Percentiles rank a stretch among this genome's conserved stretches.
Evolutionary conservation across 2,329 filamentous ascomycete species (phyloP).

Genomic region (Alternaria sp.): DNA sequence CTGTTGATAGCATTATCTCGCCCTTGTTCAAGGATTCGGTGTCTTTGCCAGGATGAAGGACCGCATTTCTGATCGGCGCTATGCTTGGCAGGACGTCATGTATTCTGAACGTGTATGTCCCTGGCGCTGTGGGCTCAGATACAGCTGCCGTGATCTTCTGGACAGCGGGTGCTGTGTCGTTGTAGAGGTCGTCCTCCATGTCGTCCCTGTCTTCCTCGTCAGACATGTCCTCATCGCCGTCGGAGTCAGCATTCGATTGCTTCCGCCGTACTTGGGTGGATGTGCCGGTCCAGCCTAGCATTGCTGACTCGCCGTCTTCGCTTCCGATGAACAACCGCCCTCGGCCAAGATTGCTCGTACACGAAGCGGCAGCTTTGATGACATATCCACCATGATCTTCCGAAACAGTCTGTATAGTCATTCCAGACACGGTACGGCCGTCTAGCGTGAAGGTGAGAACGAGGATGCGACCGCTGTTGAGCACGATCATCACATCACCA

Average conservation of each 20-base stretch:
- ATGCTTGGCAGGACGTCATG: conserved; percentile 81
- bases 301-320: conserved; percentile 79
- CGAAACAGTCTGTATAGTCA: conserved; percentile 74
- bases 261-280: conserved; percentile 66
- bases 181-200: conserved; percentile 69
- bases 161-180: conserved; percentile 61
- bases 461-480: conserved; percentile 76
- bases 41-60: conserved; percentile 63
- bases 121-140: conserved; percentile 59
- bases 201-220: conserved; percentile 67
- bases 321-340: conserved; percentile 84
- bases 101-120: conserved; percentile 75
- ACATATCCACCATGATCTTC: conserved; percentile 69
- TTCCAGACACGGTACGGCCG: conserved; percentile 86
- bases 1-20: conserved; percentile 66
- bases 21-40: conserved; percentile 47
- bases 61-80: conserved; percentile 79
- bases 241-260: conserved; percentile 68
- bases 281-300: conserved; percentile 79
- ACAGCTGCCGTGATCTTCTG: conserved; percentile 52
- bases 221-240: conserved; percentile 56
- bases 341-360: conserved; percentile 72
- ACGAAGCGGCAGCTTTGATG: conserved; percentile 71
- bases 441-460: conserved; percentile 85
- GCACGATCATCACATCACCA: conserved; percentile 84